Percentiles rank a stretch among this genome's conserved stretches.
Evolutionary conservation across 768 basidiomycete genomes (phyloP).

Genomic region (Mycena galopus): DNA sequence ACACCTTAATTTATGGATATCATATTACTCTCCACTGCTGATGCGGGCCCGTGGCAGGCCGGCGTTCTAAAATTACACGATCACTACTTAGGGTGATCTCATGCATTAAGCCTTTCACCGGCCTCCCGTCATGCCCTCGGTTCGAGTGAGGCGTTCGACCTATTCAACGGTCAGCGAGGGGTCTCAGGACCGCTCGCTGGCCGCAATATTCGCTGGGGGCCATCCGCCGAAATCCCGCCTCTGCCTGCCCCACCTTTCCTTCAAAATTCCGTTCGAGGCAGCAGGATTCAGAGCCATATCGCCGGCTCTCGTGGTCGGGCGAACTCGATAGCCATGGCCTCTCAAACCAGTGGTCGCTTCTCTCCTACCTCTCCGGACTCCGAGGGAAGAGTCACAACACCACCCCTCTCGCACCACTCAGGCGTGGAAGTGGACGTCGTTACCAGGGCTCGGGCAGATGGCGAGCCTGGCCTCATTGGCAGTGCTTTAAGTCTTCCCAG

Average conservation of each 20-base stretch:
- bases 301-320: constrained; percentile 19
- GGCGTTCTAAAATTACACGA: neutral
- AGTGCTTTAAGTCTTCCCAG: constrained; percentile 59
- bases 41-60: neutral
- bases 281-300: constrained; percentile 52
- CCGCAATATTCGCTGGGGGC: constrained; percentile 22
- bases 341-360: constrained; percentile 5
- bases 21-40: neutral
- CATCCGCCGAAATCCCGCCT: constrained; percentile 14
- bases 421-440: constrained; percentile 58
- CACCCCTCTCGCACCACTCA: constrained; percentile 34
- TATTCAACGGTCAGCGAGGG: neutral
- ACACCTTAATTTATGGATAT: constrained; percentile 7
- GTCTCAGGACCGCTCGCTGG: constrained; percentile 21
- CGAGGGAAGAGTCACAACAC: constrained; percentile 18
- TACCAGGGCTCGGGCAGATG: constrained; percentile 47
- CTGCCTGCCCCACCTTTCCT: constrained; percentile 18
- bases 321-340: constrained; percentile 16
- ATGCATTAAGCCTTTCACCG: neutral
- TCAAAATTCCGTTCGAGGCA: constrained; percentile 34
- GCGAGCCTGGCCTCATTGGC: constrained; percentile 56
- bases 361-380: constrained; percentile 29
- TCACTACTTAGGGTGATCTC: neutral
- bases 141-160: constrained; percentile 32
- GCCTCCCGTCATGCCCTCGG: constrained; percentile 30